Base-by-base conservation (phyloP, 345 rosid species). In the Populus euphratica region DNA sequence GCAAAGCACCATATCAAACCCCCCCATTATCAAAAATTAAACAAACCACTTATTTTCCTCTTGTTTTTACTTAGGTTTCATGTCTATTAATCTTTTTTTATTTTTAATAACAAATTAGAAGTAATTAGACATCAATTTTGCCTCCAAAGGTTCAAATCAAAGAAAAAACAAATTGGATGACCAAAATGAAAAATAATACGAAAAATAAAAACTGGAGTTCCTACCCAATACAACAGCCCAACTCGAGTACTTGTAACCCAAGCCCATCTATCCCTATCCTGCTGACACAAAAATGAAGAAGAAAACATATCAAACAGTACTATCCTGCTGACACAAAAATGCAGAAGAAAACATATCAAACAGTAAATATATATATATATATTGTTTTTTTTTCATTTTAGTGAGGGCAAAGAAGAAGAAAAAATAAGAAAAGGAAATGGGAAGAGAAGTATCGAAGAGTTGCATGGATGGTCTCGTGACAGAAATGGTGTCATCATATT, bases 401-500 rank as follows among this genome's bases (percentile, higher is more conserved):
- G 64, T 23, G 29, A 59, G 29, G n/a, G 64, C 63, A 11, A n/a
- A 21, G 3, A n/a, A 8, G 14, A n/a, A 43, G 36, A 4, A 43
- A 10, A 5, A 5, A 5, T 0, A 25, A 6, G 47, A 14, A 33
- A 8, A 33, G 21, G 49, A 35, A 68, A 93, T 93, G 98, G 97
- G 83, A 75, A 89, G 94, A 81, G 97, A 96, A 81, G 98, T 94
- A 5, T 89, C 99, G 21, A 98, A 92, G 90, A 96, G 97, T 79
- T 96, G 99, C 82, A 80, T 96, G 0, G 97, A 96, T 78, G 82
- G 90, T 70, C 84, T 96, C 67, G 85, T 96, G 17, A 94, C 87
- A 27, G 99, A 96, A 82, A 93, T 94, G 92, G 97, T 96, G 3
- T 91, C 94, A 0, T 88, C 94, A 25, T 94, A 90, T 74, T 90